Evolutionary conservation across 768 basidiomycete species (phyloP).

Genomic region (Phaeolepiota aurea): DNA sequence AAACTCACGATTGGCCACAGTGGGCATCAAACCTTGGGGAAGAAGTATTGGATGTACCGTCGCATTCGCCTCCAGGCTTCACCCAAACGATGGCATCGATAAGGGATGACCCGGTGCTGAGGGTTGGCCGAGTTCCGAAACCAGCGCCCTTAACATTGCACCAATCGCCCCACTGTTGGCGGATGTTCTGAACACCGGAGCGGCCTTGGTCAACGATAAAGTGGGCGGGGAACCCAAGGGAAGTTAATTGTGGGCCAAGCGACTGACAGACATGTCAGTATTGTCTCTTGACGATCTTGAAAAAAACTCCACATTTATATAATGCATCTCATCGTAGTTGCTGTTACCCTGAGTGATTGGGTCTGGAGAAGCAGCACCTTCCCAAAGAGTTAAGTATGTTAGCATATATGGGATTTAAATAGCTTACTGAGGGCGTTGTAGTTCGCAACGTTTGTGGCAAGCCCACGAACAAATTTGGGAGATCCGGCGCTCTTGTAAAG

Average conservation of each 20-base stretch:
- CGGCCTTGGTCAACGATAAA: constrained; percentile 66
- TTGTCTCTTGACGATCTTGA: not conserved
- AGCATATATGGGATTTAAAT: not conserved
- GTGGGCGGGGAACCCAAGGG: constrained; percentile 43
- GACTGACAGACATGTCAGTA: constrained; percentile 20
- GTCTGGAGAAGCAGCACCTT: constrained; percentile 42
- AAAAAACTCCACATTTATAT: constrained; percentile 35
- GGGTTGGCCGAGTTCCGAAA: constrained; percentile 52
- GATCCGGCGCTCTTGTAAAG: constrained; percentile 44
- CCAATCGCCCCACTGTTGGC: constrained; percentile 57
- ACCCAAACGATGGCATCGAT: constrained; percentile 61
- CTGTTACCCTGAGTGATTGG: constrained; percentile 51
- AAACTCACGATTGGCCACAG: constrained; percentile 37
- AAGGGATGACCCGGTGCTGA: constrained; percentile 41
- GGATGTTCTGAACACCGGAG: constrained; percentile 54
- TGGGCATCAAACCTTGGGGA: constrained; percentile 44
- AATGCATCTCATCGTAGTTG: constrained; percentile 55
- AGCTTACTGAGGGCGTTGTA: constrained; percentile 30
- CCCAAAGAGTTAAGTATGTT: constrained; percentile 22
- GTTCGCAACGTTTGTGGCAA: constrained; percentile 52
- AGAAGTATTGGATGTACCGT: constrained; percentile 51
- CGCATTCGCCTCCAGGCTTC: constrained; percentile 63
- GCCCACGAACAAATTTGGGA: constrained; percentile 50
- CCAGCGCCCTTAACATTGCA: constrained; percentile 61
- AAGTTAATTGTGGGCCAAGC: constrained; percentile 35